Evolutionary conservation across 2,329 filamentous ascomycete species (phyloP).

Genomic region (Chaetomium globosum): DNA sequence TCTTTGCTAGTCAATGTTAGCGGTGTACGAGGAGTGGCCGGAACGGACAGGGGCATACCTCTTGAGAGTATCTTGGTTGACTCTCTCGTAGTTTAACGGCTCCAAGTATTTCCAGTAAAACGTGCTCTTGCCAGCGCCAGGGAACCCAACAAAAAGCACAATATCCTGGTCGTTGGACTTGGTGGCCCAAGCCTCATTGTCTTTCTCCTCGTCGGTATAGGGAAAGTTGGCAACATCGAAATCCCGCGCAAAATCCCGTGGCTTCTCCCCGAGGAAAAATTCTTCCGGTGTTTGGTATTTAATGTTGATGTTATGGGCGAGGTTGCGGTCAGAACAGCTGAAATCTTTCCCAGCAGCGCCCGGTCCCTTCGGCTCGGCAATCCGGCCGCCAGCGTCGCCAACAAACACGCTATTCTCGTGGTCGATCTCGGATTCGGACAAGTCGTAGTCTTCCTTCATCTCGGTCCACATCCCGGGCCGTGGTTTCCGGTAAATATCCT

Average conservation of each 20-base stretch:
- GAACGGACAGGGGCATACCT: slow-evolving; percentile 50
- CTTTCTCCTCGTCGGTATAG: slow-evolving; percentile 41
- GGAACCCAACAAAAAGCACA: slow-evolving; percentile 84
- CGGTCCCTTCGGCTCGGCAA: slow-evolving; percentile 46
- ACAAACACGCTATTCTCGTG: slow-evolving; percentile 76
- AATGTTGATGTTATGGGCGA: slow-evolving; percentile 83
- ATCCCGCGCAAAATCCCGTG: slow-evolving; percentile 65
- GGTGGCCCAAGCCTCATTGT: slow-evolving; percentile 50
- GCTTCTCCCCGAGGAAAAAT: slow-evolving; percentile 73
- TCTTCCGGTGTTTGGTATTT: slow-evolving; percentile 86
- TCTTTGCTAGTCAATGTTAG: slow-evolving; percentile 48
- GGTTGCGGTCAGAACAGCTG: slow-evolving; percentile 71
- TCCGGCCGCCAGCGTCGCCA: slow-evolving; percentile 76
- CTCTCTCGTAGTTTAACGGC: slow-evolving; percentile 75
- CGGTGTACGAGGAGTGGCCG: slow-evolving; percentile 33
- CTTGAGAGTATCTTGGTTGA: slow-evolving; percentile 91
- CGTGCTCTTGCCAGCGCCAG: slow-evolving; percentile 87
- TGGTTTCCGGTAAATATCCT: slow-evolving; percentile 85
- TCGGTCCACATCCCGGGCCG: slow-evolving; percentile 83
- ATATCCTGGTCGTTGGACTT: slow-evolving; percentile 72
- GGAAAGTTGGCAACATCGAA: slow-evolving; percentile 70
- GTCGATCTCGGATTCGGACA: slow-evolving; percentile 65
- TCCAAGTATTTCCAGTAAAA: slow-evolving; percentile 81
- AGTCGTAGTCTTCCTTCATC: slow-evolving; percentile 60
- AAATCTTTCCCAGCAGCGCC: slow-evolving; percentile 56